Base-by-base conservation (phyloP, 176 grass and related monocot species). In the Carex pumila region DNA sequence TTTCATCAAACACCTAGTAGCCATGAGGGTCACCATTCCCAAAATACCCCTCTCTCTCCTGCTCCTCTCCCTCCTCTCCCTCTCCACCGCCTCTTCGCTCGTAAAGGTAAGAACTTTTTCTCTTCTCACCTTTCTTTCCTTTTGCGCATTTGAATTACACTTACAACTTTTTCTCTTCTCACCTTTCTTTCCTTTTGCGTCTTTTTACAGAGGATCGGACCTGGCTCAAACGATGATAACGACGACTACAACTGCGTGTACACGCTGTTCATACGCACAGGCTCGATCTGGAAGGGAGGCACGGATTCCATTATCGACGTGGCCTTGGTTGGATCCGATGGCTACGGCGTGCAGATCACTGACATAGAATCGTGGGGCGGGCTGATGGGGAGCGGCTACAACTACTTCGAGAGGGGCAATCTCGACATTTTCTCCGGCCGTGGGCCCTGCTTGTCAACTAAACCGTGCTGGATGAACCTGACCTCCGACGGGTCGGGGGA, bases 351-450 rank as follows among this genome's bases (percentile, higher is more conserved):
- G 70, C 43, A 63, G 30, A 90, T 95, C 89, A 52, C 80, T 74
- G 89, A 93, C 89, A 87, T 99, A 79, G 89, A 71, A 10, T 57
- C 84, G 2, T 99, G 93, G 96, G 96, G 96, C 47, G 96, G 96
- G 49, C 65, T 88, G 13, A 94, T 95, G 96, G 88, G 78, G 3
- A 7, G 12, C 29, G 21, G 59, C 86, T 81, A 95, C 88, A 84
- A 94, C 89, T 99, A 95, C 91, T 99, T 92, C 89, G 93, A 93
- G 88, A 85, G 96, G 57, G 83, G 93, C 86, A 99, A 99, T 67
- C 92, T 99, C 19, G 96, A 99, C 92, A 90, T 99, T 83, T 99
- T 99, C 93, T 92, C 93, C 85, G 96, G 93, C 43, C 96, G 91
- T n/a, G 96, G 93, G 19, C 96, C 93, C 15, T 99, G 93, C 93